phyloP scores from a whole-genome alignment of 2,329 filamentous ascomycete genomes.

The Cryphonectria japonica region DNA sequence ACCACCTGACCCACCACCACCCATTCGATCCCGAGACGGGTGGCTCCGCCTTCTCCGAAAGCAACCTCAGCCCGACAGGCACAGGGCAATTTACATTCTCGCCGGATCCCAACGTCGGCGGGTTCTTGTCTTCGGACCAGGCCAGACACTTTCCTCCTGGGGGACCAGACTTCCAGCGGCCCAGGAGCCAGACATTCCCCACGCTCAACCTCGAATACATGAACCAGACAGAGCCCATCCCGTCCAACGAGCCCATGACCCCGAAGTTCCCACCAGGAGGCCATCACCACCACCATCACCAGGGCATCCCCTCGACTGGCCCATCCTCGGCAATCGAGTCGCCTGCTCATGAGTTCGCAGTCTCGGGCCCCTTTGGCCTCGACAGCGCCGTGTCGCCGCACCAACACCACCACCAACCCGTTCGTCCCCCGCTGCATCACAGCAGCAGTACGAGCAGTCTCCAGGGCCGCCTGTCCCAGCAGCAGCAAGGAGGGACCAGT shows the following conservation, averaged over 20 bases:
- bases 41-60: slow-evolving; percentile 70
- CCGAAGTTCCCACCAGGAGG: slow-evolving; percentile 45
- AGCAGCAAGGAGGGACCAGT: slow-evolving; percentile 34
- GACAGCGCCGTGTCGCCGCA: slow-evolving; percentile 49
- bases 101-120: slow-evolving; percentile 70
- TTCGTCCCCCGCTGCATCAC: slow-evolving; percentile 52
- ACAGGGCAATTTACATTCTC: slow-evolving; percentile 76
- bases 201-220: slow-evolving; percentile 66
- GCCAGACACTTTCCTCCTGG: slow-evolving; percentile 36
- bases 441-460: slow-evolving; percentile 57
- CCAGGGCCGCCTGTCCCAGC: slow-evolving; percentile 36
- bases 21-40: slow-evolving; percentile 65
- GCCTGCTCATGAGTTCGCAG: slow-evolving; percentile 50
- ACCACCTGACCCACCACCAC: slow-evolving; percentile 46
- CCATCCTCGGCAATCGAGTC: slow-evolving; percentile 59
- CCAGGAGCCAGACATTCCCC: slow-evolving; percentile 87
- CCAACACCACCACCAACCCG: slow-evolving; percentile 44
- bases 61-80: slow-evolving; percentile 73
- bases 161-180: slow-evolving; percentile 65
- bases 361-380: slow-evolving; percentile 45
- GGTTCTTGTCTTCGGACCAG: slow-evolving; percentile 57
- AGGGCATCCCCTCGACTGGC: slow-evolving; percentile 48
- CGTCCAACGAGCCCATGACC: slow-evolving; percentile 49
- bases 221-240: slow-evolving; percentile 43
- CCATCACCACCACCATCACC: background rate